Percentiles rank a stretch among this genome's conserved stretches.
These are phyloP conservation scores for Alternaria postmessia DNA, from an alignment of 2,329 filamentous ascomycete genomes.

Conservation along the genomic window DNA sequence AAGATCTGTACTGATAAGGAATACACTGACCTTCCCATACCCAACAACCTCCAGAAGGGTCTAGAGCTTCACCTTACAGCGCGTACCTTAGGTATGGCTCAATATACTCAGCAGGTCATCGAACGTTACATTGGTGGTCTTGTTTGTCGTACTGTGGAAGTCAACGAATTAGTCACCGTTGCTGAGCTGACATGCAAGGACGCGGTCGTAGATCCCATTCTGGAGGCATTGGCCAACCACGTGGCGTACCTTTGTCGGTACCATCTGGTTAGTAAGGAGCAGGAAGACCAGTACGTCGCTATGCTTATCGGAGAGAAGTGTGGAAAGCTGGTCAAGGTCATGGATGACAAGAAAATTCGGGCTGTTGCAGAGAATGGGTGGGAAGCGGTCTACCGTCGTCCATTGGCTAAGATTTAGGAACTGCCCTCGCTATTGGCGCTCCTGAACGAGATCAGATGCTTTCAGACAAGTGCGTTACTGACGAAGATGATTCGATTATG, in stretches of 20 bases:
- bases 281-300: background rate
- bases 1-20: background rate
- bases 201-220: conserved; percentile 1
- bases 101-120: conserved; percentile 11
- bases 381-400: background rate
- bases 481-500: background rate
- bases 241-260: conserved; percentile 10
- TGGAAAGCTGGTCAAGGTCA: background rate
- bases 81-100: conserved; percentile 9
- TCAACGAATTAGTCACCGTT: conserved; percentile 1
- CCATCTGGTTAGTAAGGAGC: background rate
- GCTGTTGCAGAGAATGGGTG: background rate
- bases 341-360: conserved; percentile 4
- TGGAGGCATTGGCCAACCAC: conserved; percentile 10
- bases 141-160: background rate
- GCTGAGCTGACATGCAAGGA: background rate
- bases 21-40: background rate
- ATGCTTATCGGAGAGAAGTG: conserved; percentile 2
- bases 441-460: background rate
- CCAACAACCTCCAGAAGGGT: background rate
- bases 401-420: background rate
- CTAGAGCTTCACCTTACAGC: conserved; percentile 12
- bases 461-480: background rate
- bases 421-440: background rate
- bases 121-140: background rate